Conservation (phyloP, 805 yeast species). For the Wickerhamomyces xylosicus region DNA sequence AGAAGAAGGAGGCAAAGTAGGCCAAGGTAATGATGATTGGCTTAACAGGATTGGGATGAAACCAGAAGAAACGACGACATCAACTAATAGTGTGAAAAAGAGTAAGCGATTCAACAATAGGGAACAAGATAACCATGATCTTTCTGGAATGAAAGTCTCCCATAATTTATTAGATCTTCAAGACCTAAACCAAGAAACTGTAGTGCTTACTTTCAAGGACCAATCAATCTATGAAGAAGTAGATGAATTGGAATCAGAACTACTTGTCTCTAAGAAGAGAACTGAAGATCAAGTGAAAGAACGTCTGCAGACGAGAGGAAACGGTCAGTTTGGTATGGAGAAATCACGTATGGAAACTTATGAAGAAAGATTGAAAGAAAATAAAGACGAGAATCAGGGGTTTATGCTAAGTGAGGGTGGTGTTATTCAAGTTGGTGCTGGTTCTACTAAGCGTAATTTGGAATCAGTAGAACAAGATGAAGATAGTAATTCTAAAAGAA, state of each 20-base stretch:
- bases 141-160: conserved; percentile 11
- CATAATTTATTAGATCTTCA: conserved; percentile 12
- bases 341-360: conserved; percentile 9
- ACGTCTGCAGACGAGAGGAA: conserved; percentile 7
- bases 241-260: conserved; percentile 16
- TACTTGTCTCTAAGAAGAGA: conserved; percentile 9
- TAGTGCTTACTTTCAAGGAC: conserved; percentile 17
- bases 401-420: conserved; percentile 8
- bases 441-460: not conserved
- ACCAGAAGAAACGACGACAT: no score
- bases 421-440: conserved; percentile 1
- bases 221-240: conserved; percentile 11
- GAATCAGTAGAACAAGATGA: not conserved
- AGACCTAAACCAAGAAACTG: conserved; percentile 4
- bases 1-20: conserved; percentile 2
- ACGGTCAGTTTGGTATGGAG: conserved; percentile 9
- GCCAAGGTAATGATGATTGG: conserved; percentile 13
- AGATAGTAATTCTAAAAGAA: not conserved
- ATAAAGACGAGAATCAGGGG: conserved; percentile 4
- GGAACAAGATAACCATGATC: conserved; percentile 2
- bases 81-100: not conserved
- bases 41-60: conserved; percentile 8
- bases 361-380: conserved; percentile 8
- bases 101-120: not conserved
- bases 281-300: conserved; percentile 9